phyloP scores from a whole-genome alignment of 306 rosid genomes.

The Benincasa hispida region DNA sequence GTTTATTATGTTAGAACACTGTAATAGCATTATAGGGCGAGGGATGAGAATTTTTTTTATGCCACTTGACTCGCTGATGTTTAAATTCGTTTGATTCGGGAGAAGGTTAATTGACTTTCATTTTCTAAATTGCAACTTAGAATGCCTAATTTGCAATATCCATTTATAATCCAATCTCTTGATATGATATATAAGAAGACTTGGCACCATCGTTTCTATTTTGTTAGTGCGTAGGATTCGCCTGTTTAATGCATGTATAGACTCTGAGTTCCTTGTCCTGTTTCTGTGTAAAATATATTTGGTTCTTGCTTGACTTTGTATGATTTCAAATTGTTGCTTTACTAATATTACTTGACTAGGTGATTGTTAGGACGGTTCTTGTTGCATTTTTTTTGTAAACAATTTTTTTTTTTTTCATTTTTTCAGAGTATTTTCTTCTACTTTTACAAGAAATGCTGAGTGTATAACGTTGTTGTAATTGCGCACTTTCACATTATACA shows the following conservation, averaged over 20 bases:
- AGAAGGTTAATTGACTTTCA: not conserved
- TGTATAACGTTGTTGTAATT: not conserved
- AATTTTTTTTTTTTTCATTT: no score
- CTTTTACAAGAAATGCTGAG: not conserved
- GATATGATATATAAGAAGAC: not conserved
- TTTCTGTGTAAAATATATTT: not conserved
- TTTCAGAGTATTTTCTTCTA: not conserved
- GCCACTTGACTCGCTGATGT: not conserved
- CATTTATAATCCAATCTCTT: not conserved
- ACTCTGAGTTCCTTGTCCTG: not conserved
- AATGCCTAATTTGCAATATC: not conserved
- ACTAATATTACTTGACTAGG: not conserved
- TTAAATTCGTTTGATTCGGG: not conserved
- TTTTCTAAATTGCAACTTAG: not conserved
- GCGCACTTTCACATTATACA: not conserved
- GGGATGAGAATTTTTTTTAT: not conserved
- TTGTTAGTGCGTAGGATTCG: not conserved
- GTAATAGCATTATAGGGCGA: not conserved
- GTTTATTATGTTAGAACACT: not conserved
- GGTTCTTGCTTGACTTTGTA: not conserved
- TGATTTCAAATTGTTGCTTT: not conserved
- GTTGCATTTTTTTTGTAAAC: not conserved
- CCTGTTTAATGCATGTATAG: not conserved
- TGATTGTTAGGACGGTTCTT: not conserved
- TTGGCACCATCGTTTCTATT: not conserved